phyloP scores from a whole-genome alignment of 1,139 yeast species.

The Scheffersomyces parashehatae region DNA sequence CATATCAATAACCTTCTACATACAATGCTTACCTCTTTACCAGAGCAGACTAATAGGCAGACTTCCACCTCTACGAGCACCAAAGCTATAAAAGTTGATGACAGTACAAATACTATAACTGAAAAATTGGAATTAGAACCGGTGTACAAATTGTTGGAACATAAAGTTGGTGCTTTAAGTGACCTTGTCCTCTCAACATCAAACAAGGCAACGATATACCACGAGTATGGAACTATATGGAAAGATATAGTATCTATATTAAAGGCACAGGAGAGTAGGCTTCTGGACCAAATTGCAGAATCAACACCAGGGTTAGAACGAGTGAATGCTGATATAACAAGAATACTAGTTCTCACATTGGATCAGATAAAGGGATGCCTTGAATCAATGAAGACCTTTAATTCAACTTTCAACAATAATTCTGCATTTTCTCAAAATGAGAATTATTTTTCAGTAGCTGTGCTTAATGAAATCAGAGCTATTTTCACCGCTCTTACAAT shows the following conservation, averaged over 20 bases:
- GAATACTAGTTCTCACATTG: constrained; percentile 10
- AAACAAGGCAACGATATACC: constrained; percentile 28
- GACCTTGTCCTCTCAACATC: constrained; percentile 29
- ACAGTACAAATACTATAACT: constrained; percentile 32
- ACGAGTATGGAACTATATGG: constrained; percentile 37
- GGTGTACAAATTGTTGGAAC: constrained; percentile 27
- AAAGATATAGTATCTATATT: constrained; percentile 34
- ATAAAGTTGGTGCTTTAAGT: constrained; percentile 30
- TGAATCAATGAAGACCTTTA: constrained; percentile 4
- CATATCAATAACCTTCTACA: constrained; percentile 14
- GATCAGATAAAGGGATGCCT: constrained; percentile 7
- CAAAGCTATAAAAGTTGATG: constrained; percentile 24
- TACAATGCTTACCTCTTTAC: constrained; percentile 1
- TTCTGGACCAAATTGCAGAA: constrained; percentile 19
- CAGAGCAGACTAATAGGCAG: not conserved
- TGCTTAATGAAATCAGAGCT: constrained; percentile 25
- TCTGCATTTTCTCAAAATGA: constrained; percentile 12
- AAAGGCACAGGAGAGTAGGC: constrained; percentile 26
- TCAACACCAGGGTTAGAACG: constrained; percentile 11
- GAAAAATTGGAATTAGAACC: constrained; percentile 39
- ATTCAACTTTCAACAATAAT: constrained; percentile 7
- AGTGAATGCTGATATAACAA: constrained; percentile 6
- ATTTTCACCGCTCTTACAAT: constrained; percentile 20
- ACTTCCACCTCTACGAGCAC: not conserved
- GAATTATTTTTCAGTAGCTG: constrained; percentile 15